These are phyloP conservation scores for Trichoderma sp. DNA, from an alignment of 2,329 filamentous ascomycete genomes.

Conservation along the genomic window DNA sequence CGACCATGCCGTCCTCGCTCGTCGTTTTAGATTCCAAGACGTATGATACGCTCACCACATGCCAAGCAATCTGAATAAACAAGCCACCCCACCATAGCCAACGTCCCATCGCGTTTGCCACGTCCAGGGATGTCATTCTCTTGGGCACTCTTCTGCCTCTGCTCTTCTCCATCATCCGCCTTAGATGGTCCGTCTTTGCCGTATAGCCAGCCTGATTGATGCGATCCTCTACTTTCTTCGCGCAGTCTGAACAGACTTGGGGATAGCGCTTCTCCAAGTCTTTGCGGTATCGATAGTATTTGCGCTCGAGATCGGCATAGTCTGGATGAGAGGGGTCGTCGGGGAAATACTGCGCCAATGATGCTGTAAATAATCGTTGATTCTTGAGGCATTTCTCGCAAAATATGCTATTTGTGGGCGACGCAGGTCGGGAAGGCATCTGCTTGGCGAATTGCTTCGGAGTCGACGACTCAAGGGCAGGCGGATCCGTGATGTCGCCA, in stretches of 20 bases:
- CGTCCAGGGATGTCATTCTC: constrained; percentile 44
- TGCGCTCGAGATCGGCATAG: constrained; percentile 67
- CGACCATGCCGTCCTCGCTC: constrained; percentile 37
- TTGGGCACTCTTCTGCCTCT: constrained; percentile 40
- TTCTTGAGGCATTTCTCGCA: constrained; percentile 86
- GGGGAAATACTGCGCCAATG: constrained; percentile 77
- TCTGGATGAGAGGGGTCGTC: constrained; percentile 65
- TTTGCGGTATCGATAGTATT: constrained; percentile 69
- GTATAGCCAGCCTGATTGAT: constrained; percentile 75
- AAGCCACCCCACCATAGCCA: constrained; percentile 54
- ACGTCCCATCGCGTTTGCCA: constrained; percentile 45
- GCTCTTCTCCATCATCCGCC: constrained; percentile 71
- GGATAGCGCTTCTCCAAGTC: constrained; percentile 82
- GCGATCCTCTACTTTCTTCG: constrained; percentile 68
- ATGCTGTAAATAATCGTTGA: constrained; percentile 76
- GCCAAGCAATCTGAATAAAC: constrained; percentile 53
- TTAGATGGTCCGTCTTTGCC: constrained; percentile 78
- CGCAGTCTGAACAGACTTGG: constrained; percentile 81
- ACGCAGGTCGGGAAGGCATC: constrained; percentile 44
- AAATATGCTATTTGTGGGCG: constrained; percentile 48
- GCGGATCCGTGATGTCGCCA: constrained; percentile 88
- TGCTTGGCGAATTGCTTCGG: constrained; percentile 41
- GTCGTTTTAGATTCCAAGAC: constrained; percentile 34
- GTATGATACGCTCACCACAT: constrained; percentile 39
- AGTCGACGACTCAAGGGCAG: constrained; percentile 47